Base-by-base conservation (phyloP, 768 basidiomycete genomes). In the Lyophyllum semitale region DNA sequence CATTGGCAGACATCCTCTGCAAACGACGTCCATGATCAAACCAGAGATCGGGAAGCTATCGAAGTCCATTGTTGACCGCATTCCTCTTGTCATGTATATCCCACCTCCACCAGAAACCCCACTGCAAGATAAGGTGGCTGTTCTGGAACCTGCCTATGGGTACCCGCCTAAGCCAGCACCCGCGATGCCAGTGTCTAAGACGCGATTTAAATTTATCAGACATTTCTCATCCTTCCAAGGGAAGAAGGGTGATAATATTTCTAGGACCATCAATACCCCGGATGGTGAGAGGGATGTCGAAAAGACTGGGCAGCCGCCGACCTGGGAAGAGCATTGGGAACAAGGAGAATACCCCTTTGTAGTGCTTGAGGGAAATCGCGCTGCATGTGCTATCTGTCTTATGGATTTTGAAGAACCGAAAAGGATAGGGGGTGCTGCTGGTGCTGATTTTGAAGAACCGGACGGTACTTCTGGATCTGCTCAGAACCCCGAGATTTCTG, bases 81-180 rank as follows among this genome's bases (percentile, higher is more conserved):
- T 94, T 35, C 92, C 92, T 1, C 78, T 93, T 20, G 91, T 93
- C 25, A 81, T 91, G 59, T 94, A 93, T 70, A 93, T 94, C 35
- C 91, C 91, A 4, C 81, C 89, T 0, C 89, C 91, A 3, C 88
- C 88, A 0, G 81, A 83, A 44, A 75, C 64, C 66, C 52, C 69
- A 61, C 23, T 61, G 57, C 38, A 65, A 57, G 42, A 73, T 68
- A 55, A 66, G 22, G 63, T 80, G 30, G 70, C 76, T n/a, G 60
- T 76, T n/a, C 80, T 83, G 1, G 70, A 77, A 22, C 66, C 76
- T n/a, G 65, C 77, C 13, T 80, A 89, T 54, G 70, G 74, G 0
- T 89, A 90, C 67, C 88, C 89, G 22, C 88, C 89, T 0, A 82
- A 79, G 59, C 64, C 71, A 3, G n/a, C 67, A 18, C 43, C 60